Percentiles rank a stretch among this genome's conserved stretches.
These are phyloP conservation scores for Strigomonas culicis DNA, from an alignment of 208 protist genomes.

Conservation along the genomic window DNA sequence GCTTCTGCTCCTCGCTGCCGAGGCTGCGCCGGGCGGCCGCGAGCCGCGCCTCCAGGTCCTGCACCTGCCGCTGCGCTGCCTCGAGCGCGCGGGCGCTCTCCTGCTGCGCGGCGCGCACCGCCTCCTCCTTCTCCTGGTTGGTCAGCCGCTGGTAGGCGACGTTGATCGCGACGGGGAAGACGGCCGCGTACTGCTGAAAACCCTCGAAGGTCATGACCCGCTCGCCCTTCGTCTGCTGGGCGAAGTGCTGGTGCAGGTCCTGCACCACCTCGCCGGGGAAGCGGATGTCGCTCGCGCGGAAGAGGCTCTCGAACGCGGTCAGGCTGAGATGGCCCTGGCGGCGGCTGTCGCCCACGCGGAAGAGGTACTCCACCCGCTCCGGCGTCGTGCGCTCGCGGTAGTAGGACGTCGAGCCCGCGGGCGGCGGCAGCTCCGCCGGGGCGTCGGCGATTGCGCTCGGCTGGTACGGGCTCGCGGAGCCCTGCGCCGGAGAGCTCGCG, in stretches of 20 bases:
- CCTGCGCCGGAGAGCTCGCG: background rate
- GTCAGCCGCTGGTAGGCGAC: slow-evolving; percentile 63
- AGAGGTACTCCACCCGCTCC: slow-evolving; percentile 62
- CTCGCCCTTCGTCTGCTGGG: slow-evolving; percentile 11
- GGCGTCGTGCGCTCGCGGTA: slow-evolving; percentile 46
- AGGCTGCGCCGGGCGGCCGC: slow-evolving; percentile 29
- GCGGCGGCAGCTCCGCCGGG: background rate
- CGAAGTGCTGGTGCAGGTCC: slow-evolving; percentile 56
- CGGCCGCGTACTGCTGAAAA: slow-evolving; percentile 57
- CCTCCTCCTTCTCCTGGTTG: slow-evolving; percentile 51
- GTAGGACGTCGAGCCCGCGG: slow-evolving; percentile 21
- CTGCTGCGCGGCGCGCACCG: slow-evolving; percentile 40
- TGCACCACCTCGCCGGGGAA: slow-evolving; percentile 54
- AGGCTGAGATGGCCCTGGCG: slow-evolving; percentile 25
- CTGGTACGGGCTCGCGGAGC: slow-evolving; percentile 1
- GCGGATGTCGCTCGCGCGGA: slow-evolving; percentile 44
- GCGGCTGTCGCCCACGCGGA: slow-evolving; percentile 26
- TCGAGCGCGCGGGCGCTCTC: slow-evolving; percentile 29
- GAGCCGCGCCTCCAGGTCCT: slow-evolving; percentile 46
- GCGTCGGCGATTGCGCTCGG: background rate
- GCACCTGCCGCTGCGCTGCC: slow-evolving; percentile 30
- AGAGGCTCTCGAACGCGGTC: slow-evolving; percentile 52
- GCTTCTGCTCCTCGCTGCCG: slow-evolving; percentile 31
- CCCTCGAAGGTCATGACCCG: slow-evolving; percentile 35
- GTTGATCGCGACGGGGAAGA: slow-evolving; percentile 66